A percentile compares a stretch with the other conserved stretches of the same genome.
Evolutionary conservation across 1,284 basidiomycete species (phyloP).

Genomic region (Fomitopsis pinicola): DNA sequence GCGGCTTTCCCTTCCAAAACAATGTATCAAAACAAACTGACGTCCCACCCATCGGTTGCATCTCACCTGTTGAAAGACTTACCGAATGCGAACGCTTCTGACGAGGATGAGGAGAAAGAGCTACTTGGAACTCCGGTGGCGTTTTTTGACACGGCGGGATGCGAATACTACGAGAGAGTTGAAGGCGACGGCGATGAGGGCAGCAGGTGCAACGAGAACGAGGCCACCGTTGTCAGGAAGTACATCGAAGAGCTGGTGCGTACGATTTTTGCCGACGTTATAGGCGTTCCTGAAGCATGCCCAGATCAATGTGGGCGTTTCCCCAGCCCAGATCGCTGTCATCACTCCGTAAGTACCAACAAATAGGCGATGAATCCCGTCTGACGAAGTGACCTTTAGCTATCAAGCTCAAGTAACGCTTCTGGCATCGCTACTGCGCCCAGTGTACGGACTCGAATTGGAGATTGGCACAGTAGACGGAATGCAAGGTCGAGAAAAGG

Average conservation of each 20-base stretch:
- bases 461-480: constrained; percentile 93
- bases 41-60: constrained; percentile 70
- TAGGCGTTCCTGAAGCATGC: not conserved
- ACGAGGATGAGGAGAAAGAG: constrained; percentile 66
- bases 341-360: constrained; percentile 69
- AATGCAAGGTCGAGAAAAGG: constrained; percentile 91
- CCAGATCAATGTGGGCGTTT: constrained; percentile 71
- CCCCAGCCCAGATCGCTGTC: constrained; percentile 77
- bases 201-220: constrained; percentile 90
- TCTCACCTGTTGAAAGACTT: constrained; percentile 72
- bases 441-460: constrained; percentile 61
- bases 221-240: constrained; percentile 77
- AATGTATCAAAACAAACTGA: constrained; percentile 75
- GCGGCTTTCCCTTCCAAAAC: constrained; percentile 84
- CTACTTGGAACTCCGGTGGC: constrained; percentile 75
- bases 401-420: constrained; percentile 92
- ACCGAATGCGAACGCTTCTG: constrained; percentile 41
- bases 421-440: constrained; percentile 69
- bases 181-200: constrained; percentile 75
- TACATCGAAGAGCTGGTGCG: constrained; percentile 81
- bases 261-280: not conserved
- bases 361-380: not conserved
- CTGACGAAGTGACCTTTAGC: constrained; percentile 13
- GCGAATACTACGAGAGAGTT: constrained; percentile 82
- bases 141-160: constrained; percentile 93